Percentiles rank a stretch among this genome's conserved stretches.
These are phyloP conservation scores for Hibiscus mutabilis DNA, from an alignment of 345 rosid genomes.

Conservation along the genomic window DNA sequence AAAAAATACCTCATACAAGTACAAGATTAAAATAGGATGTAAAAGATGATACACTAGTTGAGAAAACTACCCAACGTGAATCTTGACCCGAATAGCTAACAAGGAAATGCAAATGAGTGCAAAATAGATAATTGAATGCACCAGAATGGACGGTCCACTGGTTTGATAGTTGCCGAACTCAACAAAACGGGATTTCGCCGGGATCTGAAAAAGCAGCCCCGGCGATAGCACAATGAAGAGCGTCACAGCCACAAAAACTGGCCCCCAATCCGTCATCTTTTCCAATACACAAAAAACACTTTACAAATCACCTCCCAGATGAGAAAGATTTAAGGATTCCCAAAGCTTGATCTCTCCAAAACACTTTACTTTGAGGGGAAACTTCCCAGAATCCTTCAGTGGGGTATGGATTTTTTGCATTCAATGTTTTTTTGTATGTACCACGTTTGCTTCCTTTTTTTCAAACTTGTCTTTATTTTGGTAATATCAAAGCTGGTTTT, in stretches of 20 bases:
- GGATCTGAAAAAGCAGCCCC: conserved; percentile 73
- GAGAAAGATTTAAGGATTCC: background rate
- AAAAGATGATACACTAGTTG: background rate
- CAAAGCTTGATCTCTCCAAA: background rate
- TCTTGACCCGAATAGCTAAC: conserved; percentile 64
- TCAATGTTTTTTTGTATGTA: background rate
- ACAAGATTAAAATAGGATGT: background rate
- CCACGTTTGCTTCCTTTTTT: background rate
- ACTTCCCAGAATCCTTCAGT: background rate
- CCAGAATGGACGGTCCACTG: conserved; percentile 69
- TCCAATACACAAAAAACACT: conserved; percentile 4
- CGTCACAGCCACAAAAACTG: conserved; percentile 77
- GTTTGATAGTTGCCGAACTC: conserved; percentile 90
- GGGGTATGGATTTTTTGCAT: background rate
- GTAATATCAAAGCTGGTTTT: background rate
- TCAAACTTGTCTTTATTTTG: background rate
- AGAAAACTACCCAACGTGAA: conserved; percentile 41
- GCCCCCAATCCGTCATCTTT: conserved; percentile 85
- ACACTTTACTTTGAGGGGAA: background rate
- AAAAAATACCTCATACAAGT: too few relatives aligned
- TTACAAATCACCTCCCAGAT: background rate
- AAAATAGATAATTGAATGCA: conserved; percentile 73
- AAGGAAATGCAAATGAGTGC: conserved; percentile 68
- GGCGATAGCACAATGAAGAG: conserved; percentile 75
- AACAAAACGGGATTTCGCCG: conserved; percentile 42